These are phyloP conservation scores for Aspergillus novoparasiticus DNA, from an alignment of 2,329 filamentous ascomycete species.

Conservation along the genomic window DNA sequence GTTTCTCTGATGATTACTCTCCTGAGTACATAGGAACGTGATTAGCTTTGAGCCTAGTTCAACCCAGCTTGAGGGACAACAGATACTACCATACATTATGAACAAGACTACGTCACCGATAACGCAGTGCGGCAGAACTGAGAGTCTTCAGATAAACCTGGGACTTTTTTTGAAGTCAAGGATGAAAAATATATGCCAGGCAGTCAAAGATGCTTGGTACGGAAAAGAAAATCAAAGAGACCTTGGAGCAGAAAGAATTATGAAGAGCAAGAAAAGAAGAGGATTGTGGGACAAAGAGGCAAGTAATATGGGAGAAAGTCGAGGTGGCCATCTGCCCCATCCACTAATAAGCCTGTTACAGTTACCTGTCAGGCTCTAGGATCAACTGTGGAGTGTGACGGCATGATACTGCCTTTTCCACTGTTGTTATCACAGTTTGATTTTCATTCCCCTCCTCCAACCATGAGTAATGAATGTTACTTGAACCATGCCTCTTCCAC, in stretches of 20 bases:
- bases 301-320: neutral
- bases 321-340: slow-evolving; percentile 9
- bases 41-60: slow-evolving; percentile 11
- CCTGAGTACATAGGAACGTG: slow-evolving; percentile 52
- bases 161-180: neutral
- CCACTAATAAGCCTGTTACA: slow-evolving; percentile 32
- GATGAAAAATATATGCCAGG: neutral
- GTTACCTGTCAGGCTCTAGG: slow-evolving; percentile 10
- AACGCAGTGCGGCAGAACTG: slow-evolving; percentile 4
- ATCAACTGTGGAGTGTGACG: slow-evolving; percentile 18
- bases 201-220: neutral
- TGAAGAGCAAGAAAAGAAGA: slow-evolving; percentile 3
- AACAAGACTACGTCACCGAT: slow-evolving; percentile 30
- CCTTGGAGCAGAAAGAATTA: neutral
- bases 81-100: slow-evolving; percentile 27
- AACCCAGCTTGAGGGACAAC: neutral
- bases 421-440: slow-evolving; percentile 2
- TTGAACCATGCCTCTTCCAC: neutral
- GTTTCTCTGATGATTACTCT: slow-evolving; percentile 82
- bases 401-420: slow-evolving; percentile 7
- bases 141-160: slow-evolving; percentile 3
- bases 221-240: neutral
- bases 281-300: neutral
- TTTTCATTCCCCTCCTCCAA: neutral
- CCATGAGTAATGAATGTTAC: neutral